Evolutionary conservation across 2,329 filamentous ascomycete species (phyloP).

Genomic region (Pseudonectria buxi): DNA sequence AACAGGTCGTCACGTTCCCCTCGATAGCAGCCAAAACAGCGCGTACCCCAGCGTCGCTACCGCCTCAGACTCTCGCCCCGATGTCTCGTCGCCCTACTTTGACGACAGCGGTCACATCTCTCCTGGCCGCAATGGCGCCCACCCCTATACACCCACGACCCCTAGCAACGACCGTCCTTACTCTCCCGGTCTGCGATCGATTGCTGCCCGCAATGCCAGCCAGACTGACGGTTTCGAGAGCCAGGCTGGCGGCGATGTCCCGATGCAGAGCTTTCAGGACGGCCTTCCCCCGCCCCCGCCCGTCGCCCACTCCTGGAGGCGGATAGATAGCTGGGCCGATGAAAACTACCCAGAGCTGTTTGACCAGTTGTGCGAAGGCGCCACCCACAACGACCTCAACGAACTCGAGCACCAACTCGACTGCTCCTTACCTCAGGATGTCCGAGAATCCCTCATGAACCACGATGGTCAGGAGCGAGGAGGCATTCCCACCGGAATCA

Average conservation of each 20-base stretch:
- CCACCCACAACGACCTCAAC: slow-evolving; percentile 90
- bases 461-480: slow-evolving; percentile 98
- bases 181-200: slow-evolving; percentile 82
- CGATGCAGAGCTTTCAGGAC: slow-evolving; percentile 92
- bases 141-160: slow-evolving; percentile 42
- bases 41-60: slow-evolving; percentile 84
- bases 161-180: slow-evolving; percentile 62
- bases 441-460: slow-evolving; percentile 81
- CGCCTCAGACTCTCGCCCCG: slow-evolving; percentile 79
- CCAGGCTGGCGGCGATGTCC: slow-evolving; percentile 74
- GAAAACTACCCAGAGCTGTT: slow-evolving; percentile 91
- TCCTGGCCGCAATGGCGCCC: slow-evolving; percentile 40
- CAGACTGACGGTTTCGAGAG: slow-evolving; percentile 63
- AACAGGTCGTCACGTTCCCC: slow-evolving; percentile 81
- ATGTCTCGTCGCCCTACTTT: slow-evolving; percentile 71
- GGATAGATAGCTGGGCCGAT: slow-evolving; percentile 90
- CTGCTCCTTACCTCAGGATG: slow-evolving; percentile 85
- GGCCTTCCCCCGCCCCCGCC: slow-evolving; percentile 86
- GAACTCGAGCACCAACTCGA: slow-evolving; percentile 95
- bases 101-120: slow-evolving; percentile 59
- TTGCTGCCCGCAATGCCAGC: slow-evolving; percentile 58
- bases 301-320: slow-evolving; percentile 81
- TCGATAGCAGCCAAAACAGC: slow-evolving; percentile 73
- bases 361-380: slow-evolving; percentile 88
- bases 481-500: slow-evolving; percentile 81